Evolutionary conservation across 83 land plant genomes (phyloP).

Genomic region (Picea mariana): DNA sequence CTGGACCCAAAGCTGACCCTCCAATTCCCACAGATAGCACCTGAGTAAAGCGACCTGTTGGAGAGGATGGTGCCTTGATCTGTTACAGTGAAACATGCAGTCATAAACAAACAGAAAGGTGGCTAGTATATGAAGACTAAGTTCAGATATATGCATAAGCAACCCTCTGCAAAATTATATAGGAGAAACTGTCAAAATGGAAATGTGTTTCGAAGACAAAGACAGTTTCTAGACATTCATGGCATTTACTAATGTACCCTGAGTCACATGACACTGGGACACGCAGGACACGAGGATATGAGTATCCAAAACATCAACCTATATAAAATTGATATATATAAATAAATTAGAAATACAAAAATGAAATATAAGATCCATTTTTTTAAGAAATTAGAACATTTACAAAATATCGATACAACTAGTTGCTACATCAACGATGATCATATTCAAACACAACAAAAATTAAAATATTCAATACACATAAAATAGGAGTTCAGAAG

Average conservation of each 20-base stretch:
- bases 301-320: no score
- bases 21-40: slow-evolving; percentile 94
- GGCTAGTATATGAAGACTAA: background rate
- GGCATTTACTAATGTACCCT: background rate
- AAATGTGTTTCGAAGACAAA: background rate
- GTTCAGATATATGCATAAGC: background rate
- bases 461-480: no score
- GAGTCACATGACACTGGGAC: background rate
- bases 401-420: no score
- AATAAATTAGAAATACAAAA: no score
- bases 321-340: no score
- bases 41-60: slow-evolving; percentile 83
- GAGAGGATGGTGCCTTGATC: slow-evolving; percentile 89
- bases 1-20: slow-evolving; percentile 97
- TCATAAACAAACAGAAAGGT: background rate
- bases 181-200: background rate
- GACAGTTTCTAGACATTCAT: background rate
- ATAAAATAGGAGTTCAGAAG: no score
- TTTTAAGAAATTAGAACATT: no score
- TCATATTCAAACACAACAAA: no score
- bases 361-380: no score
- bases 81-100: slow-evolving; percentile 23
- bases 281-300: no score
- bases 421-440: no score
- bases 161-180: background rate